Conservation (phyloP, 805 yeast species). For the Nakazawaea ishiwadae region DNA sequence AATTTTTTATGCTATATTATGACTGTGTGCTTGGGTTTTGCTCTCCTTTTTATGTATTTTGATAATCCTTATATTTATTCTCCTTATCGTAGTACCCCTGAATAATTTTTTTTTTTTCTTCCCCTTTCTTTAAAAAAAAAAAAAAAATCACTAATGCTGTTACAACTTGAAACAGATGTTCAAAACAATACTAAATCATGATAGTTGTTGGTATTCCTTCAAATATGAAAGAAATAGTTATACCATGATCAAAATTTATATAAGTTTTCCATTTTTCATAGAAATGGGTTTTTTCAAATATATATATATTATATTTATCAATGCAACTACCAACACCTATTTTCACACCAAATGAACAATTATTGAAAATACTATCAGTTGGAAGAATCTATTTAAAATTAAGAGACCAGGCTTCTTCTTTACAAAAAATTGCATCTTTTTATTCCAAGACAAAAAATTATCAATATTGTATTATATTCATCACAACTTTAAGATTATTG, state of each 20-base stretch:
- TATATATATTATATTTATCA: too few relatives aligned
- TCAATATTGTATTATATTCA: background rate
- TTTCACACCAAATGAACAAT: background rate
- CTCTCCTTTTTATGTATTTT: background rate
- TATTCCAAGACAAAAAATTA: background rate
- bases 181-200: too few relatives aligned
- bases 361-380: background rate
- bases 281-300: too few relatives aligned
- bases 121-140: slow-evolving; percentile 46
- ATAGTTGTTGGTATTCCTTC: too few relatives aligned
- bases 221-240: too few relatives aligned
- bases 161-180: background rate
- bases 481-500: background rate
- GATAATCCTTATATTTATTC: too few relatives aligned
- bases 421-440: background rate
- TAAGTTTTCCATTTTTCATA: too few relatives aligned
- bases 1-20: too few relatives aligned
- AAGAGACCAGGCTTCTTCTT: too few relatives aligned
- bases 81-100: background rate
- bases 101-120: slow-evolving; percentile 33
- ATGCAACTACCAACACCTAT: background rate
- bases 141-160: background rate
- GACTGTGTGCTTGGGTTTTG: background rate
- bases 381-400: too few relatives aligned
- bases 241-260: too few relatives aligned